phyloP scores from a whole-genome alignment of 306 rosid species.

The Lathyrus aphaca region DNA sequence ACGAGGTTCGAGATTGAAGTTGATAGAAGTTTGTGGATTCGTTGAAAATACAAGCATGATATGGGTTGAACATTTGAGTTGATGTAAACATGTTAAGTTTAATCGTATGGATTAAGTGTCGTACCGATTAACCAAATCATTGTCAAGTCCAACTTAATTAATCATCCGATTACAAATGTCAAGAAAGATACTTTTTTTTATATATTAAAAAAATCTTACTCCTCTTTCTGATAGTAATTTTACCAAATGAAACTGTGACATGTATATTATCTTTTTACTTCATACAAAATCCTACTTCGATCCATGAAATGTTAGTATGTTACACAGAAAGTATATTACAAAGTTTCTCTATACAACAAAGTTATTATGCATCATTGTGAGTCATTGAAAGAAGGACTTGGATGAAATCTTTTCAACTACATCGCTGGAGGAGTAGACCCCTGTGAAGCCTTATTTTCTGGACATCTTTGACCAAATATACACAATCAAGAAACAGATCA shows the following conservation, averaged over 20 bases:
- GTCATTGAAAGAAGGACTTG: conserved; percentile 27
- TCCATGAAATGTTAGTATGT: not conserved
- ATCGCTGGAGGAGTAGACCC: conserved; percentile 26
- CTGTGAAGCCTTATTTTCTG: conserved; percentile 52
- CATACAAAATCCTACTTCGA: conserved; percentile 15
- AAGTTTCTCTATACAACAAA: conserved; percentile 44
- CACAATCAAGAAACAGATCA: conserved; percentile 65
- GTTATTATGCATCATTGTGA: conserved; percentile 25
- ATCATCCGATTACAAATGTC: too few relatives aligned
- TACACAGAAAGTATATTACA: conserved; percentile 19
- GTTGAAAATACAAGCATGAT: too few relatives aligned
- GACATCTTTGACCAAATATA: conserved; percentile 79
- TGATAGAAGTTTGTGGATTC: too few relatives aligned
- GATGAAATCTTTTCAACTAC: conserved; percentile 7
- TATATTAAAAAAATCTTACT: not conserved
- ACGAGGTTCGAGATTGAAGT: too few relatives aligned
- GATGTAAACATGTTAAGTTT: too few relatives aligned
- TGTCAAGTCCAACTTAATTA: too few relatives aligned
- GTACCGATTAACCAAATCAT: too few relatives aligned
- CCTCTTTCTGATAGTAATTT: not conserved
- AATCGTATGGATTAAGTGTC: too few relatives aligned
- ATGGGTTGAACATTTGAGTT: too few relatives aligned
- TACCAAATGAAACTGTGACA: not conserved
- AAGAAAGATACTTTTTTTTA: too few relatives aligned
- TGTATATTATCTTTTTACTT: not conserved